Evolutionary conservation across 1,139 yeast genomes (phyloP).

Genomic region (Hansenula anomala): DNA sequence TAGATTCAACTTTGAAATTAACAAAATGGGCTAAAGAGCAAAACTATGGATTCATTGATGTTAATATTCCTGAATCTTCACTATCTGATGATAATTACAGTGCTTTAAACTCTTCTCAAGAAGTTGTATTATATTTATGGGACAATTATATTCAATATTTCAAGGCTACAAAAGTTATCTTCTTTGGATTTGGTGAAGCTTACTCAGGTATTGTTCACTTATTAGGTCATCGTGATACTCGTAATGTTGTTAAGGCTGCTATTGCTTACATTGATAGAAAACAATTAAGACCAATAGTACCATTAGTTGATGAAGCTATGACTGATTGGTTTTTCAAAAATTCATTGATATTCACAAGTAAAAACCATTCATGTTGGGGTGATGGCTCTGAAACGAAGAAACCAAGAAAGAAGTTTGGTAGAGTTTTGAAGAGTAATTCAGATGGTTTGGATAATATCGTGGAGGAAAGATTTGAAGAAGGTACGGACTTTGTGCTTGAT

Average conservation of each 20-base stretch:
- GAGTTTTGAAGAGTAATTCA: slow-evolving; percentile 68
- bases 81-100: slow-evolving; percentile 43
- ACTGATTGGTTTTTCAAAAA: slow-evolving; percentile 90
- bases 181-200: slow-evolving; percentile 89
- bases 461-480: slow-evolving; percentile 81
- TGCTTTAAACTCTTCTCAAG: slow-evolving; percentile 69
- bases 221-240: slow-evolving; percentile 71
- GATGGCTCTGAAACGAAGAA: slow-evolving; percentile 51
- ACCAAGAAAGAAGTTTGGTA: slow-evolving; percentile 87
- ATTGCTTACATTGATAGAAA: slow-evolving; percentile 67
- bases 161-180: slow-evolving; percentile 62
- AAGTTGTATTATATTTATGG: slow-evolving; percentile 76
- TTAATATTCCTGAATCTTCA: slow-evolving; percentile 58
- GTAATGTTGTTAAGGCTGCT: slow-evolving; percentile 68
- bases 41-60: slow-evolving; percentile 76
- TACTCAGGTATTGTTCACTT: slow-evolving; percentile 84
- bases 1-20: slow-evolving; percentile 53
- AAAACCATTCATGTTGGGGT: slow-evolving; percentile 76
- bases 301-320: slow-evolving; percentile 83
- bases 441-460: slow-evolving; percentile 77
- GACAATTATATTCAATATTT: slow-evolving; percentile 83
- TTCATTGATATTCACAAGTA: slow-evolving; percentile 76
- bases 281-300: slow-evolving; percentile 68
- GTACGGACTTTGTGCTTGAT: slow-evolving; percentile 76
- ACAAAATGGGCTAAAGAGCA: slow-evolving; percentile 55